Conservation (phyloP, 176 grass and related monocot species). For the Olyra latifolia region DNA sequence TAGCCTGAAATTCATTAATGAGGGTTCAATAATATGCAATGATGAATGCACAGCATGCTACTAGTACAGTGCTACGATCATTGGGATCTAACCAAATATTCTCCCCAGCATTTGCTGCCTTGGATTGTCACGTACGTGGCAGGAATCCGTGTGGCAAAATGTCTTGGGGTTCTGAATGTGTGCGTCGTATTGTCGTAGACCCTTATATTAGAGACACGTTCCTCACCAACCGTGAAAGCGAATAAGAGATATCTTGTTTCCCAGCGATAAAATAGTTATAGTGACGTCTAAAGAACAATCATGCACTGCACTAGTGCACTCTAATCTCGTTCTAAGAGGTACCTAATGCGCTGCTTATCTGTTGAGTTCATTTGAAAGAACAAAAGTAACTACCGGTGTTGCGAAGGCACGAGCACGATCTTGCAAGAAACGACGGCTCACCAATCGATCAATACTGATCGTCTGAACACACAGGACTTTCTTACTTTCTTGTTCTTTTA, state of each 20-base stretch:
- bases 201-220: slow-evolving; percentile 10
- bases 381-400: not conserved
- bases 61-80: not conserved
- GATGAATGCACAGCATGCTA: not conserved
- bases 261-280: not conserved
- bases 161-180: not conserved
- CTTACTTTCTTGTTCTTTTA: not conserved
- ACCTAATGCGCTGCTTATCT: no score
- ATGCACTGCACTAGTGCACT: no score
- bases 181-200: not conserved
- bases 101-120: not conserved
- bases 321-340: not conserved
- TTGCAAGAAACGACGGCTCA: not conserved
- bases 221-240: not conserved
- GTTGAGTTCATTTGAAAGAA: not conserved
- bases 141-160: not conserved
- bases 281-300: not conserved
- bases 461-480: not conserved
- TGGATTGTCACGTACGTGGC: slow-evolving; percentile 7
- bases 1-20: not conserved
- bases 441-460: not conserved
- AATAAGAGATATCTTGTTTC: slow-evolving; percentile 12
- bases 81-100: slow-evolving; percentile 32
- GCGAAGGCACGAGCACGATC: no score
- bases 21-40: not conserved